A percentile compares a stretch with the other conserved stretches of the same genome.
Evolutionary conservation across 202 grass and related monocot genomes (phyloP).

Genomic region (Miscanthus sacchariflorus): DNA sequence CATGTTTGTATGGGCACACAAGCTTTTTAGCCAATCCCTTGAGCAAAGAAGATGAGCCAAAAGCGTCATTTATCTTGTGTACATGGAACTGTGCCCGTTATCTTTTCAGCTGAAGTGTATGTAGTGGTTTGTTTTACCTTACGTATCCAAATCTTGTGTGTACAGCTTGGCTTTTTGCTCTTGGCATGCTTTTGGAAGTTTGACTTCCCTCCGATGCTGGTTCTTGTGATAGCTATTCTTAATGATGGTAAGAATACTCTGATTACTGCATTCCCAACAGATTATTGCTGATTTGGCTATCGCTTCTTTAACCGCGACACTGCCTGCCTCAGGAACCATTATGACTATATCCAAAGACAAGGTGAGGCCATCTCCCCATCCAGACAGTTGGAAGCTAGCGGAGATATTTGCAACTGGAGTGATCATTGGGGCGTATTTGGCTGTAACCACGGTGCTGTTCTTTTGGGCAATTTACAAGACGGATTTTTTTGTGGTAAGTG

Average conservation of each 20-base stretch:
- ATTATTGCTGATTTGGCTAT: not conserved
- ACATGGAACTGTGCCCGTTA: not conserved
- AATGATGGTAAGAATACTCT: constrained; percentile 72
- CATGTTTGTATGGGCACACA: constrained; percentile 8
- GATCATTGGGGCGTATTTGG: constrained; percentile 69
- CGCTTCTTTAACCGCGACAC: not conserved
- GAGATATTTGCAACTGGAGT: constrained; percentile 86
- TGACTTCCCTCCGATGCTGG: constrained; percentile 78
- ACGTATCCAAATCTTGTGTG: constrained; percentile 10
- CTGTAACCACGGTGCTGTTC: constrained; percentile 67
- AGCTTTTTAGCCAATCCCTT: not conserved
- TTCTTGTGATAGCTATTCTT: constrained; percentile 79
- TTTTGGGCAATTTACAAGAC: constrained; percentile 69
- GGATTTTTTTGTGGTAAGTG: constrained; percentile 62
- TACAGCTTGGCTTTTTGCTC: constrained; percentile 78
- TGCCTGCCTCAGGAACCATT: constrained; percentile 65
- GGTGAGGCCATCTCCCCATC: constrained; percentile 74
- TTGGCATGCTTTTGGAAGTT: constrained; percentile 68
- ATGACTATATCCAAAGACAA: constrained; percentile 88
- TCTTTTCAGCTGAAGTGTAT: not conserved
- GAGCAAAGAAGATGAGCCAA: not conserved
- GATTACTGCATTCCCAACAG: constrained; percentile 3
- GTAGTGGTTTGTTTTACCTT: not conserved
- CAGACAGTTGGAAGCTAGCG: constrained; percentile 78
- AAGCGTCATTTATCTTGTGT: constrained; percentile 1